These are phyloP conservation scores for Phytophthora melonis DNA, from an alignment of 352 stramenopile species.

Conservation along the genomic window DNA sequence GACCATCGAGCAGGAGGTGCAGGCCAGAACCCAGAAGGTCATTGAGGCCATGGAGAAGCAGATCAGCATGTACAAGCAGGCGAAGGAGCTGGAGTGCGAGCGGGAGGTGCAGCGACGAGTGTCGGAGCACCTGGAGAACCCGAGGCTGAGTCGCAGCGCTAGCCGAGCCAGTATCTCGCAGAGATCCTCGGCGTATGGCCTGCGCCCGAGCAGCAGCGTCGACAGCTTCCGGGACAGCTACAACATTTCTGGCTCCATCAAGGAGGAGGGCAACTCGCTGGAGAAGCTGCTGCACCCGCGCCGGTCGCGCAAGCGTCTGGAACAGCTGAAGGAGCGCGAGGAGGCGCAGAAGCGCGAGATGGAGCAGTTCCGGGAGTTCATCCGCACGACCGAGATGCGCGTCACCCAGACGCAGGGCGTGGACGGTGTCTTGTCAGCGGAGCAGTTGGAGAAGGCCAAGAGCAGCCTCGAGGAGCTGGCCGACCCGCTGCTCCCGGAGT, in stretches of 20 bases:
- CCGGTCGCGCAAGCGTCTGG: slow-evolving; percentile 65
- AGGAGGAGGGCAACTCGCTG: slow-evolving; percentile 63
- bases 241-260: slow-evolving; percentile 37
- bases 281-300: slow-evolving; percentile 84
- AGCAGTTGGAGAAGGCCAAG: slow-evolving; percentile 36
- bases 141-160: slow-evolving; percentile 30
- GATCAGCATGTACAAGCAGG: slow-evolving; percentile 88
- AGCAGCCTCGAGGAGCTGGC: slow-evolving; percentile 51
- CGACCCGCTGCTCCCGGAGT: slow-evolving; percentile 65
- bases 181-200: slow-evolving; percentile 28
- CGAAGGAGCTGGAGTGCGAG: slow-evolving; percentile 83
- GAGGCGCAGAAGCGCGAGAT: slow-evolving; percentile 85
- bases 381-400: slow-evolving; percentile 68
- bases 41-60: slow-evolving; percentile 85
- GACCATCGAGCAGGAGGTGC: slow-evolving; percentile 83
- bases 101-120: slow-evolving; percentile 78
- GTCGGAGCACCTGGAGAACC: slow-evolving; percentile 53
- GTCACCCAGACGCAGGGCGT: slow-evolving; percentile 29
- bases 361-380: slow-evolving; percentile 90
- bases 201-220: slow-evolving; percentile 31
- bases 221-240: slow-evolving; percentile 54
- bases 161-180: slow-evolving; percentile 23
- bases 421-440: slow-evolving; percentile 25
- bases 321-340: slow-evolving; percentile 74
- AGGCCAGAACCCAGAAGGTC: slow-evolving; percentile 67